phyloP scores from a whole-genome alignment of 1,284 basidiomycete genomes.

The Marasmius tenuissimus region DNA sequence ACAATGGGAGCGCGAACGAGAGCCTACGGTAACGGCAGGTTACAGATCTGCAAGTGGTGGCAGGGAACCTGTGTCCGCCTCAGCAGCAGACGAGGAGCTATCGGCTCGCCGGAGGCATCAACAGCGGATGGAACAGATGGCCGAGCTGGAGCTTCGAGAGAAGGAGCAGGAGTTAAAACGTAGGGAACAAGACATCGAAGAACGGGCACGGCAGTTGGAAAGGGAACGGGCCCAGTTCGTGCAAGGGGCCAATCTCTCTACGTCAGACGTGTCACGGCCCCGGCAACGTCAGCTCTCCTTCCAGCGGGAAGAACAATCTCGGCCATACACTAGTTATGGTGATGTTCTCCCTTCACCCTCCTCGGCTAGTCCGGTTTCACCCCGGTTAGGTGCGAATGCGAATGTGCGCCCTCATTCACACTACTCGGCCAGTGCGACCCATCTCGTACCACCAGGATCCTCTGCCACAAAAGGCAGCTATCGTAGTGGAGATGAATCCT shows the following conservation, averaged over 20 bases:
- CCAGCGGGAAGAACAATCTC: constrained; percentile 20
- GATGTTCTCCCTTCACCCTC: constrained; percentile 2
- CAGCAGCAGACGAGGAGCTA: constrained; percentile 26
- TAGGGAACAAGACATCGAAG: constrained; percentile 60
- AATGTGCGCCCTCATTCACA: constrained; percentile 15
- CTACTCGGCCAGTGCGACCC: constrained; percentile 45
- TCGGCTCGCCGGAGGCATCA: constrained; percentile 40
- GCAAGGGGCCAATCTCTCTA: constrained; percentile 6
- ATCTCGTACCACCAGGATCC: constrained; percentile 39
- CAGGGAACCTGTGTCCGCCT: not conserved
- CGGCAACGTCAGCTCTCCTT: constrained; percentile 36
- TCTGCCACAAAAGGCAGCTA: constrained; percentile 18
- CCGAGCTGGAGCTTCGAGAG: constrained; percentile 51
- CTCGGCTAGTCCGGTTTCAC: not conserved
- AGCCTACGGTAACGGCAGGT: not conserved
- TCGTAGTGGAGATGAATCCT: constrained; percentile 5
- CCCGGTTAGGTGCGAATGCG: not conserved
- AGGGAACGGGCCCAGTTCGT: constrained; percentile 44
- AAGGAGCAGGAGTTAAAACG: constrained; percentile 52
- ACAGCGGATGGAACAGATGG: constrained; percentile 47
- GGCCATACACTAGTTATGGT: not conserved
- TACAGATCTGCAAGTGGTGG: not conserved
- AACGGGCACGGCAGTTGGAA: constrained; percentile 53
- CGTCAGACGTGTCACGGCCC: constrained; percentile 17
- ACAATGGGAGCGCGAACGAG: constrained; percentile 2